Percentiles rank a stretch among this genome's conserved stretches.
Conservation (phyloP, 2,329 filamentous ascomycete genomes). For the Beauveria medogensis region DNA sequence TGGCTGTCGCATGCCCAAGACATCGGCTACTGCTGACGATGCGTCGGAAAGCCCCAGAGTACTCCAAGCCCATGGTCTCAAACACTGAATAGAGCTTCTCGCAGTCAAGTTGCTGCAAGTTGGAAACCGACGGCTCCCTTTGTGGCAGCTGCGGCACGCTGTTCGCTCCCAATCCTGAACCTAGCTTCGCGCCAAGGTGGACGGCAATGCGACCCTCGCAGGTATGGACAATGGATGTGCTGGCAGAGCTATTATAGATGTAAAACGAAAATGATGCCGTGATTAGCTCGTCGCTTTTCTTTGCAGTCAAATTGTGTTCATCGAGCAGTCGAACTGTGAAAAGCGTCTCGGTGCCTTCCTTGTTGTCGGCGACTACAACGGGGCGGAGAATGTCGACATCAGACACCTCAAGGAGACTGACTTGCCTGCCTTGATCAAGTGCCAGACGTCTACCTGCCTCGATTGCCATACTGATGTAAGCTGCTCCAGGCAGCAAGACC, state of each 20-base stretch:
- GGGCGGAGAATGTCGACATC: constrained; percentile 1
- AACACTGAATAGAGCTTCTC: constrained; percentile 5
- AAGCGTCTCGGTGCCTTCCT: not conserved
- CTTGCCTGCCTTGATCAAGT: not conserved
- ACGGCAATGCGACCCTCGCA: not conserved
- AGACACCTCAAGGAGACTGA: constrained; percentile 2
- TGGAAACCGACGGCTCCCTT: not conserved
- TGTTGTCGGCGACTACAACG: not conserved
- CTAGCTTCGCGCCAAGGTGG: not conserved
- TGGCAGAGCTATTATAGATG: not conserved
- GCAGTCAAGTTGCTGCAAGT: not conserved
- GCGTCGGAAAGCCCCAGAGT: not conserved
- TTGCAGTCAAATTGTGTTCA: not conserved
- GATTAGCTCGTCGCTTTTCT: not conserved
- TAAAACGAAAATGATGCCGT: not conserved
- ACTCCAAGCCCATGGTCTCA: constrained; percentile 9
- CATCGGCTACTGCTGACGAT: not conserved
- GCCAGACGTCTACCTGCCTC: constrained; percentile 27
- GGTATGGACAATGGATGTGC: not conserved
- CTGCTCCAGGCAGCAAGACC: constrained; percentile 35
- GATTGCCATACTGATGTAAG: constrained; percentile 33
- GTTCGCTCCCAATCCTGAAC: not conserved
- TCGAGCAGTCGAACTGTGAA: not conserved
- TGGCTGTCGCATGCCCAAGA: not conserved
- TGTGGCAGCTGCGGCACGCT: not conserved